Evolutionary conservation across 768 basidiomycete species (phyloP).

Genomic region (Amanita inopinata): DNA sequence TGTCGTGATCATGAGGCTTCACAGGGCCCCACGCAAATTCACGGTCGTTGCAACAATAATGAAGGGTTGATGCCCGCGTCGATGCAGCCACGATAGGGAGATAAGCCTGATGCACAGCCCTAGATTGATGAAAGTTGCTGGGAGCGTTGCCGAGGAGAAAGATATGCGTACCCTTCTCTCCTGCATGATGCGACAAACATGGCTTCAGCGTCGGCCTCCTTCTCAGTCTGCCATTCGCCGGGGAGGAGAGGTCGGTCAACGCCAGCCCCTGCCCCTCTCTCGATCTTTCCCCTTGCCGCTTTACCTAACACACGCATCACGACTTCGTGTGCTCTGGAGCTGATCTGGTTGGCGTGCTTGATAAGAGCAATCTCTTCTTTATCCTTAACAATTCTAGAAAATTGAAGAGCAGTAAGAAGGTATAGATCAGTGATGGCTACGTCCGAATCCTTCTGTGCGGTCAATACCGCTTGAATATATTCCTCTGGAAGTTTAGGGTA

Average conservation of each 20-base stretch:
- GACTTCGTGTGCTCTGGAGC: slow-evolving; percentile 81
- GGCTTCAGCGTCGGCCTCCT: slow-evolving; percentile 91
- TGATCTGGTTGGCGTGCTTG: slow-evolving; percentile 73
- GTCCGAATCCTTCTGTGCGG: slow-evolving; percentile 20
- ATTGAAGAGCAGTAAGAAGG: slow-evolving; percentile 73
- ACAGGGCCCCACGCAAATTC: slow-evolving; percentile 82
- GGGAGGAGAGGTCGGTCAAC: slow-evolving; percentile 49
- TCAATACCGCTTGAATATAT: slow-evolving; percentile 28
- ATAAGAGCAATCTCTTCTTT: slow-evolving; percentile 65
- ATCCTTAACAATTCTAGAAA: slow-evolving; percentile 72
- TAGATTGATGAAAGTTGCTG: slow-evolving; percentile 25
- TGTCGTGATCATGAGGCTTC: slow-evolving; percentile 40
- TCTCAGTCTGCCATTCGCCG: slow-evolving; percentile 81
- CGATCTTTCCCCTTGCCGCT: slow-evolving; percentile 51
- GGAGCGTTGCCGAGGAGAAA: slow-evolving; percentile 5
- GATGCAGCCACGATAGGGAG: slow-evolving; percentile 88
- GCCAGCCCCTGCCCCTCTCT: slow-evolving; percentile 33
- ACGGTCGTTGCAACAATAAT: slow-evolving; percentile 91
- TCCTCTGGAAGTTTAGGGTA: slow-evolving; percentile 42
- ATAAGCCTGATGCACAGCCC: slow-evolving; percentile 83
- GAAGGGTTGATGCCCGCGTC: slow-evolving; percentile 78
- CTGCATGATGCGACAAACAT: slow-evolving; percentile 87
- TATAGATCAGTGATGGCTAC: slow-evolving; percentile 44
- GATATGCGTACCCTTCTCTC: slow-evolving; percentile 61
- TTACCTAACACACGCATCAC: slow-evolving; percentile 86